These are phyloP conservation scores for Xerocomellus chrysenteron DNA, from an alignment of 768 basidiomycete genomes.

Conservation along the genomic window DNA sequence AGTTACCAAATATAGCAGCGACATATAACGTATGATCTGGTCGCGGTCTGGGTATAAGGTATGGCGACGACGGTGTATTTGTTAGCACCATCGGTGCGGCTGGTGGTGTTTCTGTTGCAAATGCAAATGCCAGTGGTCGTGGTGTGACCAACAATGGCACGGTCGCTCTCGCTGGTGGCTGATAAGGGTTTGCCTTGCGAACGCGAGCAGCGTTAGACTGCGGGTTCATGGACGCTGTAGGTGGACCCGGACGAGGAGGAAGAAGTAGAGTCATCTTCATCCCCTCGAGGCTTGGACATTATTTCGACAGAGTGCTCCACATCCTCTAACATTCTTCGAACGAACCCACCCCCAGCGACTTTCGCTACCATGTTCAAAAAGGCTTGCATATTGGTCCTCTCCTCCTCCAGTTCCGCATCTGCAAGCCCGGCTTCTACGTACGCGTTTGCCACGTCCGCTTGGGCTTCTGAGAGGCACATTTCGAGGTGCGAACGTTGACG, in stretches of 20 bases:
- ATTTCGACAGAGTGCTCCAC: constrained; percentile 13
- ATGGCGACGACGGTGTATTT: neutral
- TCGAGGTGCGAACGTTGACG: constrained; percentile 28
- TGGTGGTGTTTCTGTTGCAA: neutral
- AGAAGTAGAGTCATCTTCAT: neutral
- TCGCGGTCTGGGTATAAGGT: neutral
- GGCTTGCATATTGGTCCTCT: constrained; percentile 22
- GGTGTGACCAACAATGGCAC: neutral
- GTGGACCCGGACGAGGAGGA: constrained; percentile 5
- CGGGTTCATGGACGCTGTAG: neutral
- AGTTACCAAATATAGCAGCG: neutral
- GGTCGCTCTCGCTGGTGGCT: neutral
- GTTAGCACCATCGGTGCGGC: neutral
- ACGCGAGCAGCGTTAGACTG: neutral
- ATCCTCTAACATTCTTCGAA: constrained; percentile 25
- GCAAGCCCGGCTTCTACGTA: constrained; percentile 29
- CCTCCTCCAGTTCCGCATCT: constrained; percentile 25
- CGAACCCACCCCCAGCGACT: constrained; percentile 30
- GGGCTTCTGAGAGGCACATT: constrained; percentile 12
- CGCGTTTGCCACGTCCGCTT: constrained; percentile 20
- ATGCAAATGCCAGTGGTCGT: neutral
- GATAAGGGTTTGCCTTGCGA: neutral
- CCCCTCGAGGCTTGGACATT: constrained; percentile 10
- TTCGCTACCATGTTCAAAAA: constrained; percentile 23
- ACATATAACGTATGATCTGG: neutral